Evolutionary conservation across 805 yeast genomes (phyloP).

Genomic region (Zygotorulaspora florentina): DNA sequence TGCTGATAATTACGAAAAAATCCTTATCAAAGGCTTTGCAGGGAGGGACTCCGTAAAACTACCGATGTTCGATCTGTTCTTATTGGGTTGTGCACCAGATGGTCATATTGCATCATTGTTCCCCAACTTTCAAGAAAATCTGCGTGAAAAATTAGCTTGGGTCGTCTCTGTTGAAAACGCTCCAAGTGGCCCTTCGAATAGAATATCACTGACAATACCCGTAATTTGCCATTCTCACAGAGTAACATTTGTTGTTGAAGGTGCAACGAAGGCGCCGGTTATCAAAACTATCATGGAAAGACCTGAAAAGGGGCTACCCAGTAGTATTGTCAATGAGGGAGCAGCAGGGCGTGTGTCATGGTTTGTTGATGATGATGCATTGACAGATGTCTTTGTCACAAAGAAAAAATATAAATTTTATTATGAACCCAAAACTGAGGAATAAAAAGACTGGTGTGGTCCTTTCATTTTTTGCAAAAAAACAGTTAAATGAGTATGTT

Average conservation of each 20-base stretch:
- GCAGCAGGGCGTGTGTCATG: slow-evolving; percentile 92
- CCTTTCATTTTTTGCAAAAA: neutral
- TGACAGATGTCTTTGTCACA: slow-evolving; percentile 58
- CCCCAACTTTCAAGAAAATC: slow-evolving; percentile 73
- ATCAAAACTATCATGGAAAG: slow-evolving; percentile 88
- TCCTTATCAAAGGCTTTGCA: slow-evolving; percentile 84
- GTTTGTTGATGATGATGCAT: slow-evolving; percentile 93
- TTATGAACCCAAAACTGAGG: slow-evolving; percentile 7
- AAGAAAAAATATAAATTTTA: slow-evolving; percentile 24
- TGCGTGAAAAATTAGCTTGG: slow-evolving; percentile 89
- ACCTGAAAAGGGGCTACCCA: slow-evolving; percentile 91
- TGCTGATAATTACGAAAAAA: slow-evolving; percentile 89
- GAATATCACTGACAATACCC: slow-evolving; percentile 87
- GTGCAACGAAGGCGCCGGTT: slow-evolving; percentile 88
- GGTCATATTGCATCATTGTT: slow-evolving; percentile 92
- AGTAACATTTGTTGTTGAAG: slow-evolving; percentile 91
- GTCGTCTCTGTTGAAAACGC: slow-evolving; percentile 86
- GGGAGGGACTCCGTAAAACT: slow-evolving; percentile 92
- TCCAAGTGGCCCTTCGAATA: slow-evolving; percentile 75
- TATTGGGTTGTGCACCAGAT: slow-evolving; percentile 97
- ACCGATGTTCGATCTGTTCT: slow-evolving; percentile 87
- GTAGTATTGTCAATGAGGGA: slow-evolving; percentile 84
- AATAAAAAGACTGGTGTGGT: neutral
- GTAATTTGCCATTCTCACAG: slow-evolving; percentile 88
- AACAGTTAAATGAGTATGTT: too few relatives aligned